Evolutionary conservation across 2,329 filamentous ascomycete species (phyloP), one percentile per base, ranked within the genome.

Genomic region (Fusarium sp.): DNA sequence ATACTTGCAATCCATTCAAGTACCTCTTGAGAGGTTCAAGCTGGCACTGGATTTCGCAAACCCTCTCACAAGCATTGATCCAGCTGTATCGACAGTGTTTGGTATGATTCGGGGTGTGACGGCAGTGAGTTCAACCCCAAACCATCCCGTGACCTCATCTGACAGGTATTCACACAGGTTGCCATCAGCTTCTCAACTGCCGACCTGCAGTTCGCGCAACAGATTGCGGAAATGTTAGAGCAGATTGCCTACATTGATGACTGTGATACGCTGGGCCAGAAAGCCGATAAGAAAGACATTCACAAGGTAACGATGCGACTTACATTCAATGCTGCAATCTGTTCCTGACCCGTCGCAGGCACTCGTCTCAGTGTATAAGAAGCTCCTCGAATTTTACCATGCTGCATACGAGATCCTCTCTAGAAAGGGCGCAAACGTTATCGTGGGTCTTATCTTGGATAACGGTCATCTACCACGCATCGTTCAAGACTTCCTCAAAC

Each of bases 191-290:
- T 81, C 67, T 62, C 78, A 56, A 59, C 58, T 62, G 63, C 67
- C 57, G 70, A 72, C 48, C 14, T 65, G n/a, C 67, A 71, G 11
- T 76, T 76, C 24, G 76, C 71, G 10, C 73, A 76, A 68, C 69
- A 80, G 67, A 79, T 80, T 45, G 76, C 64, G 37, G 73, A 74
- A 45, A 80, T 80, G 78, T 64, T 79, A 33, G 70, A 80, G 69
- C 77, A 79, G 57, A 73, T 80, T 37, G 76, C 78, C 43, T 80
- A 80, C 71, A 79, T 80, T 50, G 78, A 79, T 52, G 79, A 78
- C 54, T 80, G 77, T 63, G 78, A 80, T 66, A 80, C 76, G 13
- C 76, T 80, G 33, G 77, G 79, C 29, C 77, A 79, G 58, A 79
- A 66, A 65, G 60, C 63, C 27, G 64, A 72, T 45, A 58, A 43